These are phyloP conservation scores for Trypanosoma boissoni DNA, from an alignment of 208 protist species.

Conservation along the genomic window DNA sequence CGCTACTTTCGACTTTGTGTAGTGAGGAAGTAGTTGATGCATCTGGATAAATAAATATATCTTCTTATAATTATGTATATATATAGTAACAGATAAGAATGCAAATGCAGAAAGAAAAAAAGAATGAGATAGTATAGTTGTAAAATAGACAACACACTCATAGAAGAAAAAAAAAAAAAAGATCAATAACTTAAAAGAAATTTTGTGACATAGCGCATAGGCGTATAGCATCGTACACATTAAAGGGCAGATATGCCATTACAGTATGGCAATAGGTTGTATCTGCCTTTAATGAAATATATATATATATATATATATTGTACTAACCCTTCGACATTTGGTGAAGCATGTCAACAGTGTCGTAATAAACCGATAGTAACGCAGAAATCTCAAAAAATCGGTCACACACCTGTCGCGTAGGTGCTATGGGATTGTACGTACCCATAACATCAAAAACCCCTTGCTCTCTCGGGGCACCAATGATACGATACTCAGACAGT, in stretches of 20 bases:
- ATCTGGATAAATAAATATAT: conserved; percentile 22
- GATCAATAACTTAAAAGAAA: too few relatives aligned
- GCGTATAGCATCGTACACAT: too few relatives aligned
- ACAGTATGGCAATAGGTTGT: too few relatives aligned
- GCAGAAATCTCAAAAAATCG: conserved; percentile 67
- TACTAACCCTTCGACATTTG: conserved; percentile 19
- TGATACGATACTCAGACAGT: conserved; percentile 58
- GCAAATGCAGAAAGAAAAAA: conserved; percentile 23
- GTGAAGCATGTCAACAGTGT: conserved; percentile 46
- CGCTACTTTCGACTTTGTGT: conserved; percentile 53
- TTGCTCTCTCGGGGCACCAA: conserved; percentile 66
- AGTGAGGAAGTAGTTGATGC: conserved; percentile 67
- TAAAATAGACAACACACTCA: background rate
- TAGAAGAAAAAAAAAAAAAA: background rate
- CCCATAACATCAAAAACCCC: conserved; percentile 72
- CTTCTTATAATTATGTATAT: conserved; percentile 1
- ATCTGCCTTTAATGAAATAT: conserved; percentile 10
- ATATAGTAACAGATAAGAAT: conserved; percentile 1
- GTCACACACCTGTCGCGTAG: conserved; percentile 64
- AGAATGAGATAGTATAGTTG: conserved; percentile 2
- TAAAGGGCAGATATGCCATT: too few relatives aligned
- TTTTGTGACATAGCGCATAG: too few relatives aligned
- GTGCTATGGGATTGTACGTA: conserved; percentile 56
- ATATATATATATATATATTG: conserved; percentile 23
- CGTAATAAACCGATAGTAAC: conserved; percentile 79